These are phyloP conservation scores for Melastoma candidum DNA, from an alignment of 441 rosid genomes.

Conservation along the genomic window DNA sequence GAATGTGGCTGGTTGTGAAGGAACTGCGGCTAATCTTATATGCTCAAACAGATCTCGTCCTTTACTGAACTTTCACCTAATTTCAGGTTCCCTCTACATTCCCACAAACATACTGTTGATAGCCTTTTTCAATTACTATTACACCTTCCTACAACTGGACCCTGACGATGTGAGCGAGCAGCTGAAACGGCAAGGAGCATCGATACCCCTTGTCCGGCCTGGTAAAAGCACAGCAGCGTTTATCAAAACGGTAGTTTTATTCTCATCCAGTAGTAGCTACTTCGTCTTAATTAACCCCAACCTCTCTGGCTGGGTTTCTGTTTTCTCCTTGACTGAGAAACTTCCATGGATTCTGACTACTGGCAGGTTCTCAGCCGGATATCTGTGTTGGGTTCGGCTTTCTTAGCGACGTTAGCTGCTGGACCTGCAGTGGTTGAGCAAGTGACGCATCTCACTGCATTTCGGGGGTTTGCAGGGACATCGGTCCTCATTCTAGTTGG, in stretches of 20 bases:
- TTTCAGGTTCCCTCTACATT: slow-evolving; percentile 77
- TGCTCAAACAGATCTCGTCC: no score
- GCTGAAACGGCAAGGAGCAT: slow-evolving; percentile 93
- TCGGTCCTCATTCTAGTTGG: slow-evolving; percentile 93
- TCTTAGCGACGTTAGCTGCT: slow-evolving; percentile 84
- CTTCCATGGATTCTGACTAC: no score
- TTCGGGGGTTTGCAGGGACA: slow-evolving; percentile 91
- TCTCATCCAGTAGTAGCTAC: neutral
- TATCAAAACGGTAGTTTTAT: slow-evolving; percentile 59
- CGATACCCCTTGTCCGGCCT: slow-evolving; percentile 92
- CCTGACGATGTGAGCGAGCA: slow-evolving; percentile 98
- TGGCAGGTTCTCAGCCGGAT: slow-evolving; percentile 82
- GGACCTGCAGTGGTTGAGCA: slow-evolving; percentile 90
- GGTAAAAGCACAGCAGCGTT: slow-evolving; percentile 90
- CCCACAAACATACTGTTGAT: slow-evolving; percentile 86
- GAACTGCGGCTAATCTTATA: no score
- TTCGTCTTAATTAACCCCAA: neutral
- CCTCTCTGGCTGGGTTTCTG: no score
- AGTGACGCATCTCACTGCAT: slow-evolving; percentile 81
- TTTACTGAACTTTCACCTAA: no score
- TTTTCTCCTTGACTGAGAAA: no score
- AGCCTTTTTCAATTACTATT: slow-evolving; percentile 97
- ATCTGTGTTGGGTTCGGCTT: slow-evolving; percentile 82
- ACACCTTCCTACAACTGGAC: slow-evolving; percentile 94
- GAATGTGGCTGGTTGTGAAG: no score